Base-by-base conservation (phyloP, 768 basidiomycete genomes). In the Boletus rex-veris region DNA sequence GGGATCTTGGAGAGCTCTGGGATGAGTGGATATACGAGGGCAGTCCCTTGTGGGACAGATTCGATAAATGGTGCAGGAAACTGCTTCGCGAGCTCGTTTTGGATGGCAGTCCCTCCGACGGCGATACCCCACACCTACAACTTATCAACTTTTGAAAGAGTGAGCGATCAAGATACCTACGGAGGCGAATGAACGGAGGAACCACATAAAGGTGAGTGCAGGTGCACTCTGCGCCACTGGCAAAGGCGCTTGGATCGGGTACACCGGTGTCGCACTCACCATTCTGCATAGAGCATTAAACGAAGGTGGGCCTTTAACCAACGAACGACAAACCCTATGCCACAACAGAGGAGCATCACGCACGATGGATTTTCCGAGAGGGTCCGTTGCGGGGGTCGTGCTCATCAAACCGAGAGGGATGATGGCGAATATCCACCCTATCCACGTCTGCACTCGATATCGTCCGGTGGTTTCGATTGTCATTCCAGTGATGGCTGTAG, bases 391-490 rank as follows among this genome's bases (percentile, higher is more conserved):
- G 0, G 60, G 36, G 10, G 76, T 24, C 0, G 68, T 63, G 30
- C 64, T 64, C 24, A 77, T 58, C 3, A 76, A 54, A 7, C 76
- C 77, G 21, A 71, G 36, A 4, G 72, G 74, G 3, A 77, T 33
- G 7, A 73, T 54, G 11, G 65, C 24, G n/a, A 73, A 10, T 3
- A n/a, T 12, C 73, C 74, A 77, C 5, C 64, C 74, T 4, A 70
- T 3, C 58, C 67, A 64, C 19, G 67, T 59, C 30, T 72, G 71
- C 0, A 62, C 62, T 26, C 69, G 63, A 61, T 77, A 79, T 50
- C 59, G 51, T 1, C 67, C 58, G 4, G 63, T 62, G 12, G 45
- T 47, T 4, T 61, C 53, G 0, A 78, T 60, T 7, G 61, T 58
- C 19, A 67, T 28, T n/a, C 76, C 75, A 7, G 73, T 26, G 26